These are phyloP conservation scores for Ustilago crameri DNA, from an alignment of 1,284 basidiomycete species.

Conservation along the genomic window DNA sequence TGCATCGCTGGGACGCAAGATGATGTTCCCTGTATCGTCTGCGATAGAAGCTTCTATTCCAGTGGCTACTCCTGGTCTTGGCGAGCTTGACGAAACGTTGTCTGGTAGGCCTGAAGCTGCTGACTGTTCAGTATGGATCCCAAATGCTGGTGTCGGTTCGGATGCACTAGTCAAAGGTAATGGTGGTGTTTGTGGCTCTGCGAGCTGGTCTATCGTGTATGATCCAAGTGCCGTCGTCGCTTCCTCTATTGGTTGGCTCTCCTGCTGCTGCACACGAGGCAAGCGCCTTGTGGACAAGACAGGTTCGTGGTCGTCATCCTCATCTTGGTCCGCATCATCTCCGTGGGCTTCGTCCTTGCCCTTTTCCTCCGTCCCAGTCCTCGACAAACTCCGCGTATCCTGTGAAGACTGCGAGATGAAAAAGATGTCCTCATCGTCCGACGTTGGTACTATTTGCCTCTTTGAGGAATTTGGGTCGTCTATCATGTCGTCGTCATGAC, in stretches of 20 bases:
- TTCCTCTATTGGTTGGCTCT: not conserved
- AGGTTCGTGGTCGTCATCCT: slow-evolving; percentile 10
- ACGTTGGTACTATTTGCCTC: slow-evolving; percentile 28
- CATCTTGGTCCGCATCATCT: not conserved
- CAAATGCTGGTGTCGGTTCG: no score
- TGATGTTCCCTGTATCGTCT: not conserved
- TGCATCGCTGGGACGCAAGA: not conserved
- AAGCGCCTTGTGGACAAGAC: slow-evolving; percentile 7
- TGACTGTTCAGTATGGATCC: no score
- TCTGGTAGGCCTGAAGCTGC: not conserved
- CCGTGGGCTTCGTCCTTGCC: not conserved
- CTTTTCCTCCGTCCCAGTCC: not conserved
- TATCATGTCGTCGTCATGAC: slow-evolving; percentile 26
- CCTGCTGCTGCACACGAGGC: not conserved
- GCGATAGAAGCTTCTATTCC: no score
- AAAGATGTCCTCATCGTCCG: slow-evolving; percentile 41
- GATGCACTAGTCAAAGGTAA: no score
- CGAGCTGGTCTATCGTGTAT: no score
- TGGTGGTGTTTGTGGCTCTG: no score
- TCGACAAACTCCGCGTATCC: slow-evolving; percentile 9
- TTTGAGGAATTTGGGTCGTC: slow-evolving; percentile 4
- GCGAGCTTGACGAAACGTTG: no score
- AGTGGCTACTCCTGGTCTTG: no score
- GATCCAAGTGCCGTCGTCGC: no score
- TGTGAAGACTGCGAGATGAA: slow-evolving; percentile 33